Evolutionary conservation across 148 eudicot genomes (phyloP).

Genomic region (Fagopyrum esculentum): DNA sequence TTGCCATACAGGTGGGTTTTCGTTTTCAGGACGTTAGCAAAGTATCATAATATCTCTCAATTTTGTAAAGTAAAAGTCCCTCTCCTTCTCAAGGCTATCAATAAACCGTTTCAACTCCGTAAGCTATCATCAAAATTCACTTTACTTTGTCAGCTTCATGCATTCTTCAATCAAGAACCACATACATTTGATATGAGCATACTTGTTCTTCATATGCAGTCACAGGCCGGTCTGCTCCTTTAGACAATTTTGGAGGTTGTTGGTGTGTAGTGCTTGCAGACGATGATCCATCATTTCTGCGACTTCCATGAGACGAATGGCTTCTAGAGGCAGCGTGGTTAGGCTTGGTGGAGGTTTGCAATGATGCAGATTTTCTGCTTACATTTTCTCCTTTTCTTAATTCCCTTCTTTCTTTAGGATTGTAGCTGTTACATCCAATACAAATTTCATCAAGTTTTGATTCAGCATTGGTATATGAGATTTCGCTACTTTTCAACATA

Average conservation of each 20-base stretch:
- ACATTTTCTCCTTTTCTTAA: constrained; percentile 63
- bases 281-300: constrained; percentile 41
- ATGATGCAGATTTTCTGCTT: constrained; percentile 39
- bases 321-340: constrained; percentile 32
- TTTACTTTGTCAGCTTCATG: not conserved
- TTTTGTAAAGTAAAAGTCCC: constrained; percentile 94
- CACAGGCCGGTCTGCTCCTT: constrained; percentile 33
- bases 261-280: constrained; percentile 23
- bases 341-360: constrained; percentile 40
- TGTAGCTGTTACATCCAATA: constrained; percentile 40
- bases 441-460: not conserved
- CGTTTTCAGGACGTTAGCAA: constrained; percentile 81
- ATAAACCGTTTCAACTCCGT: constrained; percentile 86
- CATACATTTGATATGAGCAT: not conserved
- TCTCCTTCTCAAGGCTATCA: constrained; percentile 89
- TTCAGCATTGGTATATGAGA: not conserved
- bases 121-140: constrained; percentile 35
- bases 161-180: not conserved
- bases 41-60: constrained; percentile 84
- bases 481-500: no score
- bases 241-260: constrained; percentile 33
- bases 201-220: constrained; percentile 79
- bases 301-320: constrained; percentile 44
- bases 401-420: constrained; percentile 85
- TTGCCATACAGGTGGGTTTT: constrained; percentile 49